These are phyloP conservation scores for Stemphylium vesicarium DNA, from an alignment of 2,329 filamentous ascomycete genomes.

Conservation along the genomic window DNA sequence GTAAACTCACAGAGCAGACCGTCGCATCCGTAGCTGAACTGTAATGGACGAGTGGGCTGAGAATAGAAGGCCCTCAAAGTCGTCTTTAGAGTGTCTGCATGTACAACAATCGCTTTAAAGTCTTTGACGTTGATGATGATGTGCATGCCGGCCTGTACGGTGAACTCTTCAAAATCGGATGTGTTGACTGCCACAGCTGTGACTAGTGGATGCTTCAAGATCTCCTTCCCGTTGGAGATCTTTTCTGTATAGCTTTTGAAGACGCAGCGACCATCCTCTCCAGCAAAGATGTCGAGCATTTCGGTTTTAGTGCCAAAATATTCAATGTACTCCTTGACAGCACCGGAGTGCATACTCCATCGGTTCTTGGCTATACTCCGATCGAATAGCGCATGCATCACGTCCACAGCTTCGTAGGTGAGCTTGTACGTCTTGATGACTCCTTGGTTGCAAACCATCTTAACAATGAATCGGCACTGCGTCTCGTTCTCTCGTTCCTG, in stretches of 20 bases:
- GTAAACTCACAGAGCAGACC: conserved; percentile 78
- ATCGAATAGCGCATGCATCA: conserved; percentile 78
- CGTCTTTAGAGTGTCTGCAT: conserved; percentile 73
- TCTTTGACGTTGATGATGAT: conserved; percentile 84
- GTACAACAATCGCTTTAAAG: conserved; percentile 78
- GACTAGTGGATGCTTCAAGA: conserved; percentile 79
- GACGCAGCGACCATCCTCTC: conserved; percentile 69
- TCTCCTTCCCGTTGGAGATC: conserved; percentile 72
- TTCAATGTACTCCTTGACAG: conserved; percentile 76
- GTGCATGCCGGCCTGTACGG: conserved; percentile 76
- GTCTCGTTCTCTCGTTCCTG: conserved; percentile 71
- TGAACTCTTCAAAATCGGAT: conserved; percentile 77
- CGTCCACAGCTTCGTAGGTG: conserved; percentile 75
- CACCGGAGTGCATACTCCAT: conserved; percentile 75
- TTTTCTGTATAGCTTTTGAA: conserved; percentile 86
- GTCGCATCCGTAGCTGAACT: conserved; percentile 72
- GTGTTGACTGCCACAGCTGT: conserved; percentile 79
- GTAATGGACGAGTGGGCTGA: conserved; percentile 71
- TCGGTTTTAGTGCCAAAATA: conserved; percentile 83
- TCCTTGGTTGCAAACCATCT: conserved; percentile 76
- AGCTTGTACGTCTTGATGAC: conserved; percentile 79
- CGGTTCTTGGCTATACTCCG: conserved; percentile 68
- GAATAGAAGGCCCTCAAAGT: conserved; percentile 74
- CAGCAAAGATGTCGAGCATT: conserved; percentile 76
- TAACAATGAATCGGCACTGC: conserved; percentile 76